Base-by-base conservation (phyloP, 2,329 filamentous ascomycete species). In the Herpotrichia juniperi region DNA sequence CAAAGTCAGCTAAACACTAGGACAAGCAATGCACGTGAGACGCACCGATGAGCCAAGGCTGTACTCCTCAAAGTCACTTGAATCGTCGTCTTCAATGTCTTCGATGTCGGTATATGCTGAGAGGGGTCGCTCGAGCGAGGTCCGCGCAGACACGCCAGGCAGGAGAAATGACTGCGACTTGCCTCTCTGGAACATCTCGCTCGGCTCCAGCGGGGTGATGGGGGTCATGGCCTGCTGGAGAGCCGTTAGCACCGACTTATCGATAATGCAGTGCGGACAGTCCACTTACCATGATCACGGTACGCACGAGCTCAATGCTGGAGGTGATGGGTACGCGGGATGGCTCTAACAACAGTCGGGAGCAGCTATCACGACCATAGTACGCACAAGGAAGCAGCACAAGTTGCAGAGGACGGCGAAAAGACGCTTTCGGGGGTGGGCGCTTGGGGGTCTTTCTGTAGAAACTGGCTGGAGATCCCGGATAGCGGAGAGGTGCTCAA, bases 61-160 rank as follows among this genome's bases (percentile, higher is more conserved):
- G 72, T 85, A 85, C 48, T 76, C 74, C 48, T 75, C 73, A 40
- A 74, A 74, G 46, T 74, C 73, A 53, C 73, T 75, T 7, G 66
- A 73, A 40, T 74, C 71, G 16, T 40, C 37, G 37, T 40, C 37
- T n/a, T 24, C 37, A n/a, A 40, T 24, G 43, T 89, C 87, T 58
- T 92, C 90, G 54, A 82, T 79, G 47, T 93, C 90, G 34, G 89
- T 91, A 65, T 92, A 90, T 88, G 19, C 89, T 93, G 37, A 93
- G 31, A 83, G 73, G 32, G 89, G 88, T 52, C 88, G 81, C 48
- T 78, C 76, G 74, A 79, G 59, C 47, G 69, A 71, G 25, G 73
- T 72, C 14, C 73, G 65, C 32, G 67, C 66, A 44, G 68, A 63
- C 28, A 69, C 58, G 46, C 63, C 57, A 42, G 69, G 65, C 53